Evolutionary conservation across 164 flowering plant genomes (phyloP).

Genomic region (Liriodendron chinense): DNA sequence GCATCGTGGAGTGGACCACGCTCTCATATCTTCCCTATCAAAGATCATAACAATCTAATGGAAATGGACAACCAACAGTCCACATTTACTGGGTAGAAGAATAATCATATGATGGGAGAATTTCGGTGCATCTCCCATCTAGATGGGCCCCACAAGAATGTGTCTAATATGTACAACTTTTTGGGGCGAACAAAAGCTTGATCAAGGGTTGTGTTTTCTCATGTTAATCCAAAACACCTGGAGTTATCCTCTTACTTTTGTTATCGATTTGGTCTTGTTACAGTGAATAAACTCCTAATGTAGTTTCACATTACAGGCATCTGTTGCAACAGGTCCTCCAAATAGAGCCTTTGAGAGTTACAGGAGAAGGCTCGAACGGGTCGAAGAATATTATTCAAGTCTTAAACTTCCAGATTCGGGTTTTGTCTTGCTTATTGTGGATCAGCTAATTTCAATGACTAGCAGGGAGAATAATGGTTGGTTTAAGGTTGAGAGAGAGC

Average conservation of each 20-base stretch:
- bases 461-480: background rate
- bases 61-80: background rate
- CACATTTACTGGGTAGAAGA: background rate
- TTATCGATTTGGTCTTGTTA: background rate
- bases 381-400: constrained; percentile 29
- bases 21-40: no score
- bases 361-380: constrained; percentile 27
- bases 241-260: background rate
- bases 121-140: background rate
- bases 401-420: constrained; percentile 32
- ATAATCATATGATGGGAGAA: no score
- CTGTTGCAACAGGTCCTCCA: constrained; percentile 55
- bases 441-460: constrained; percentile 31
- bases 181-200: no score
- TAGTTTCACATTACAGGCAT: constrained; percentile 28
- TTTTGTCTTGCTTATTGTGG: constrained; percentile 34
- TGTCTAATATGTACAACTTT: no score
- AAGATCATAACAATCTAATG: no score
- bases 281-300: background rate
- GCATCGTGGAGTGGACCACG: no score
- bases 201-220: background rate
- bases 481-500: no score
- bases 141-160: no score
- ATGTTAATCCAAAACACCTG: background rate
- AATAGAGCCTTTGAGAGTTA: constrained; percentile 37